phyloP scores from a whole-genome alignment of 2,329 filamentous ascomycete genomes.

The Alternaria metachromatica region DNA sequence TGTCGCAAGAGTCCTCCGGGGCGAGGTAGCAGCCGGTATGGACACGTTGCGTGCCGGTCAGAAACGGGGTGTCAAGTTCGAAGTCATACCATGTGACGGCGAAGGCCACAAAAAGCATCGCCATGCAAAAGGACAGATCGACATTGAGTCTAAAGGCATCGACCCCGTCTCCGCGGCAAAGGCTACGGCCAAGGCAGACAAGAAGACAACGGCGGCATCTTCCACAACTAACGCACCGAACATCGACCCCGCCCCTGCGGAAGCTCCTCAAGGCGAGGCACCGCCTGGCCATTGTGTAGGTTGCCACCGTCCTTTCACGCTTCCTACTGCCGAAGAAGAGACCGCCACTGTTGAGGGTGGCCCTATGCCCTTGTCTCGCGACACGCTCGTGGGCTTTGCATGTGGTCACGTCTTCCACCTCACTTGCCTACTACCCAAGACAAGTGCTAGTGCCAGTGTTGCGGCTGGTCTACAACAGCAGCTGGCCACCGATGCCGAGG shows the following conservation, averaged over 20 bases:
- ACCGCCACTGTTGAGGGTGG: constrained; percentile 25
- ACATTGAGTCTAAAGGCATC: constrained; percentile 38
- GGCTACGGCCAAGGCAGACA: constrained; percentile 25
- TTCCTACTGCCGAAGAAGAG: constrained; percentile 41
- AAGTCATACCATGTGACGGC: constrained; percentile 63
- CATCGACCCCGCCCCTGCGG: constrained; percentile 32
- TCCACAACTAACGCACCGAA: constrained; percentile 25
- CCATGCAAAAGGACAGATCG: constrained; percentile 29
- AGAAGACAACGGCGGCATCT: constrained; percentile 28
- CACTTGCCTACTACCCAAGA: constrained; percentile 66
- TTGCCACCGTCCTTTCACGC: constrained; percentile 40
- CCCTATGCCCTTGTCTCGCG: constrained; percentile 47
- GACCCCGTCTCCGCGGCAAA: constrained; percentile 35
- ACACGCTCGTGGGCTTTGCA: constrained; percentile 79
- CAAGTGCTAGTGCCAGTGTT: constrained; percentile 50
- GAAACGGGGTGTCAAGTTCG: constrained; percentile 86
- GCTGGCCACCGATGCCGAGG: constrained; percentile 49
- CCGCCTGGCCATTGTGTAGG: constrained; percentile 45
- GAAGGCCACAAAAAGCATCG: constrained; percentile 18
- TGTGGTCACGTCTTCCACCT: constrained; percentile 85
- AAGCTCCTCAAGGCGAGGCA: constrained; percentile 31
- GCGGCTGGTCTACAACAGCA: constrained; percentile 54
- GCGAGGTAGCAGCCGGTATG: constrained; percentile 87
- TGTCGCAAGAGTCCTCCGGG: constrained; percentile 82
- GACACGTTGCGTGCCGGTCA: constrained; percentile 79